Evolutionary conservation across 192 early-diverging fungal genomes (phyloP).

Genomic region (Entomortierella beljakovae): DNA sequence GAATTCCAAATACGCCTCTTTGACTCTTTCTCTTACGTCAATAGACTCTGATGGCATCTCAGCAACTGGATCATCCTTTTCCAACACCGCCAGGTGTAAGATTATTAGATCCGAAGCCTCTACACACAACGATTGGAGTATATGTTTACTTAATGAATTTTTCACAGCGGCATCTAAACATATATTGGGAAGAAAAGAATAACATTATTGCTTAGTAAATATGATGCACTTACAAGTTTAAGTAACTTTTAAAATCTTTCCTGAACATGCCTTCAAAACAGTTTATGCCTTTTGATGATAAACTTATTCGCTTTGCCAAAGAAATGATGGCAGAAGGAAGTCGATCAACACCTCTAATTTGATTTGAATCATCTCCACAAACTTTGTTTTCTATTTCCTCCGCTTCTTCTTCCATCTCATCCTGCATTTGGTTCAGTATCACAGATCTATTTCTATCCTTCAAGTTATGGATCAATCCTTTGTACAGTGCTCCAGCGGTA

Average conservation of each 20-base stretch:
- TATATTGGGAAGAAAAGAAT: too few relatives aligned
- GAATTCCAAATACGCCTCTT: not conserved
- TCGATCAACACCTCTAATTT: not conserved
- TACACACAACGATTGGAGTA: constrained; percentile 37
- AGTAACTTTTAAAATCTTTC: too few relatives aligned
- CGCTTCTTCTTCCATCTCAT: constrained; percentile 15
- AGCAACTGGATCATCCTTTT: not conserved
- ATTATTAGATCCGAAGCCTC: constrained; percentile 13
- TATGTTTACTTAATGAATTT: constrained; percentile 48
- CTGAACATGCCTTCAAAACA: constrained; percentile 34
- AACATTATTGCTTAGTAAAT: too few relatives aligned
- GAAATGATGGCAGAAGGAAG: not conserved
- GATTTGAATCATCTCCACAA: too few relatives aligned
- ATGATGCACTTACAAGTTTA: too few relatives aligned
- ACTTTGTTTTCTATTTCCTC: too few relatives aligned
- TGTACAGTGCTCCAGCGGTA: constrained; percentile 16
- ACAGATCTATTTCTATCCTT: constrained; percentile 40
- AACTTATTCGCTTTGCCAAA: constrained; percentile 23
- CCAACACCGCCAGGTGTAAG: not conserved
- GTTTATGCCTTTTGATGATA: constrained; percentile 28
- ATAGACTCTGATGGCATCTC: not conserved
- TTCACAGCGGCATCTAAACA: constrained; percentile 18
- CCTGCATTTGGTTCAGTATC: constrained; percentile 18
- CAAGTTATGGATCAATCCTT: constrained; percentile 33
- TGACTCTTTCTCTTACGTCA: not conserved